A percentile compares a stretch with the other conserved stretches of the same genome.
phyloP scores from a whole-genome alignment of 2,329 filamentous ascomycete genomes.

The Camptophora hylomeconis region DNA sequence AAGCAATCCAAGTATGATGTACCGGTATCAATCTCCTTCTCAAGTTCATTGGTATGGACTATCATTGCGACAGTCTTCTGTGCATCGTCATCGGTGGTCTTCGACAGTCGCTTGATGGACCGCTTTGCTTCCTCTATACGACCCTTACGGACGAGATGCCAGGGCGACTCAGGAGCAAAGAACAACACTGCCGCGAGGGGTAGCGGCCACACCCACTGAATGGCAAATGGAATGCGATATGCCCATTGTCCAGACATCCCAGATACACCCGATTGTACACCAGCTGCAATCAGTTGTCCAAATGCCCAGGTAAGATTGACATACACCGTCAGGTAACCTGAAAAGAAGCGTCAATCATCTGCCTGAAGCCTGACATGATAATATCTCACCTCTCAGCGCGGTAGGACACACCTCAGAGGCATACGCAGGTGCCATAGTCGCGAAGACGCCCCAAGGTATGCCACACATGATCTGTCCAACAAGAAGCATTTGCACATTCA shows the following conservation, averaged over 20 bases:
- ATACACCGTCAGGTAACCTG: constrained; percentile 41
- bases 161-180: constrained; percentile 19
- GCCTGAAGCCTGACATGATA: background rate
- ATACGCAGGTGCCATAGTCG: constrained; percentile 41
- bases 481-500: constrained; percentile 33
- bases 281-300: constrained; percentile 40
- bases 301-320: constrained; percentile 51
- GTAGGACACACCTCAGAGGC: constrained; percentile 53
- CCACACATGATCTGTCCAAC: constrained; percentile 38
- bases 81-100: constrained; percentile 23
- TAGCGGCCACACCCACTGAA: constrained; percentile 17
- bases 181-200: constrained; percentile 14
- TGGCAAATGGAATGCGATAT: constrained; percentile 21
- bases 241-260: constrained; percentile 19
- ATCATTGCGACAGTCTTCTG: constrained; percentile 24
- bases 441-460: constrained; percentile 18
- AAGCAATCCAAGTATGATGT: constrained; percentile 21
- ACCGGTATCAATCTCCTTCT: constrained; percentile 14
- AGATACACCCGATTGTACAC: constrained; percentile 1
- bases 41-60: constrained; percentile 23
- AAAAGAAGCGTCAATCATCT: background rate
- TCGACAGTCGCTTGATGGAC: constrained; percentile 7
- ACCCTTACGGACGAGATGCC: constrained; percentile 17
- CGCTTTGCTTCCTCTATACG: constrained; percentile 8
- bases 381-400: constrained; percentile 42